Conservation (phyloP, 2,329 filamentous ascomycete species). For the Xylaria sp. region DNA sequence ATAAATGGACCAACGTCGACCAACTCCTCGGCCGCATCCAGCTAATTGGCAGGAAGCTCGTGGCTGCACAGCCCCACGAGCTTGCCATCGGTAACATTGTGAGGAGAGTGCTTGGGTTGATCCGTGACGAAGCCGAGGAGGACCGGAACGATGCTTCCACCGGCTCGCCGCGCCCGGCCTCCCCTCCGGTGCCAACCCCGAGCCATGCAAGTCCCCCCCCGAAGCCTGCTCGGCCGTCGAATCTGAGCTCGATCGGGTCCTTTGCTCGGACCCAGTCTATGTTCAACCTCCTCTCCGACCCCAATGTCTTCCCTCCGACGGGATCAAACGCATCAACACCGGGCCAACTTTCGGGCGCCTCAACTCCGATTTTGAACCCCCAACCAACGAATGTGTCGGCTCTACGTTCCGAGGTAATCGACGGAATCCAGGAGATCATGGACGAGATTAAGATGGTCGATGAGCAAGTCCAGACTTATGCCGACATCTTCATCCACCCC, state of each 20-base stretch:
- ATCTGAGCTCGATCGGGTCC: conserved; percentile 71
- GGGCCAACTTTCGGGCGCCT: conserved; percentile 57
- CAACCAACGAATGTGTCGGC: conserved; percentile 68
- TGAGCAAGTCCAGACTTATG: conserved; percentile 89
- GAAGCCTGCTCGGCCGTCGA: conserved; percentile 63
- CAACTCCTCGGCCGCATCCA: conserved; percentile 84
- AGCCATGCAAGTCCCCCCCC: conserved; percentile 36
- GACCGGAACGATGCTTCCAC: conserved; percentile 73
- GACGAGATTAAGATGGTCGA: conserved; percentile 94
- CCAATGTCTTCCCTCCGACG: conserved; percentile 62
- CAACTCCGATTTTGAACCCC: conserved; percentile 57
- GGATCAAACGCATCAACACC: conserved; percentile 63
- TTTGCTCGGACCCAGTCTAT: conserved; percentile 79
- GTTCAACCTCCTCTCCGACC: conserved; percentile 86
- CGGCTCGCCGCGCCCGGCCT: conserved; percentile 63
- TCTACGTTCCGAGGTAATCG: conserved; percentile 88
- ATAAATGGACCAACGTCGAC: conserved; percentile 80
- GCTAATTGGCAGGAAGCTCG: conserved; percentile 79
- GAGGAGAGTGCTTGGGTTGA: conserved; percentile 86
- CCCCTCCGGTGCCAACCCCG: conserved; percentile 24
- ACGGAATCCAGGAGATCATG: conserved; percentile 94
- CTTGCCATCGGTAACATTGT: conserved; percentile 96
- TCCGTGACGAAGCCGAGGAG: conserved; percentile 90
- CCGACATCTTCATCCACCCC: conserved; percentile 91
- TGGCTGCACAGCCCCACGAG: conserved; percentile 87